phyloP scores from a whole-genome alignment of 2,329 filamentous ascomycete genomes.

The Didymella arachidicola region DNA sequence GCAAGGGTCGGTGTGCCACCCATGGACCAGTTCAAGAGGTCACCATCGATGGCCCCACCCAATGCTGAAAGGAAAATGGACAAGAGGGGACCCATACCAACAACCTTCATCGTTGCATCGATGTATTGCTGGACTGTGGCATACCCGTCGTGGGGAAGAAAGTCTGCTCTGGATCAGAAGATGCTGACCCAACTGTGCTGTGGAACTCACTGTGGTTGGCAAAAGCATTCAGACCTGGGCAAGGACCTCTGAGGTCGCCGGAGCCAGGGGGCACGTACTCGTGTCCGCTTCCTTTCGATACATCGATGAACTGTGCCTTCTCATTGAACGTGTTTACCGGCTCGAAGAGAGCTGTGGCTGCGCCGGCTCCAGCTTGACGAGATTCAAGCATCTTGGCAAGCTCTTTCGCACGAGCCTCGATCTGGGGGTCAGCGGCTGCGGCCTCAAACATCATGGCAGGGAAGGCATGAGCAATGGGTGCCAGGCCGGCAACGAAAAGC shows the following conservation, averaged over 20 bases:
- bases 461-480: constrained; percentile 28
- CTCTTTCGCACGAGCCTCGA: constrained; percentile 30
- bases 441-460: constrained; percentile 34
- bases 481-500: constrained; percentile 21
- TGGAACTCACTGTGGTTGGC: constrained; percentile 32
- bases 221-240: constrained; percentile 37
- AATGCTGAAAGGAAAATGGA: constrained; percentile 29
- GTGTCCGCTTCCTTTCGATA: constrained; percentile 31
- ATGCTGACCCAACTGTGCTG: background rate
- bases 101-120: constrained; percentile 29
- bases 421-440: constrained; percentile 27
- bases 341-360: constrained; percentile 33
- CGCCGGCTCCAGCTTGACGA: constrained; percentile 30
- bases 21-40: constrained; percentile 32
- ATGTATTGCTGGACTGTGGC: constrained; percentile 33
- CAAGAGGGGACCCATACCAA: constrained; percentile 31
- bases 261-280: constrained; percentile 37
- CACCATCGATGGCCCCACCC: constrained; percentile 31
- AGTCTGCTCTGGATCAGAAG: constrained; percentile 14
- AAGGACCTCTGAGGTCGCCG: constrained; percentile 35
- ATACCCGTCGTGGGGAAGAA: constrained; percentile 34
- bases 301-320: constrained; percentile 28
- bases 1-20: constrained; percentile 33
- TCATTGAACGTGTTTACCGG: constrained; percentile 33
- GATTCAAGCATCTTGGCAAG: constrained; percentile 20